A percentile compares a stretch with the other conserved stretches of the same genome.
phyloP scores from a whole-genome alignment of 2,329 filamentous ascomycete genomes.

The Diaporthe humulicola region DNA sequence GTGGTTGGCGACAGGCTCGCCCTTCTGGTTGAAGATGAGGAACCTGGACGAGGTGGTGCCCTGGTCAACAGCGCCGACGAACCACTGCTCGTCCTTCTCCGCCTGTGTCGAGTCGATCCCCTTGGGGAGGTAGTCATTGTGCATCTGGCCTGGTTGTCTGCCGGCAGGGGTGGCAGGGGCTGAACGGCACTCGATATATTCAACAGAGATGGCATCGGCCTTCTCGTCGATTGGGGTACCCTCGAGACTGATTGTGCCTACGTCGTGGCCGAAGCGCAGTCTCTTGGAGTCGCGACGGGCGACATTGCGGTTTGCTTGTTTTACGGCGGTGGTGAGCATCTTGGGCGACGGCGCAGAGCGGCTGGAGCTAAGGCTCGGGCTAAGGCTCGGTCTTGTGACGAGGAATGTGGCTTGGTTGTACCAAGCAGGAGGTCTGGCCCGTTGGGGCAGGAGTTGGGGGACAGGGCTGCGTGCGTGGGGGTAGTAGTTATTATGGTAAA shows the following conservation, averaged over 20 bases:
- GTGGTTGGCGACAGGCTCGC: slow-evolving; percentile 83
- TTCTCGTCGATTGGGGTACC: slow-evolving; percentile 37
- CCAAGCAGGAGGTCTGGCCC: slow-evolving; percentile 27
- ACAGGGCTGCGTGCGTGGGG: slow-evolving; percentile 39
- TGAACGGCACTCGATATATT: slow-evolving; percentile 36
- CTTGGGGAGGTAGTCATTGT: slow-evolving; percentile 43
- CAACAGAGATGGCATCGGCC: slow-evolving; percentile 34
- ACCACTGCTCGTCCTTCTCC: slow-evolving; percentile 60
- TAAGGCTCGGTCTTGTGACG: slow-evolving; percentile 21
- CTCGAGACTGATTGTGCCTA: slow-evolving; percentile 38
- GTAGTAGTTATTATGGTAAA: not conserved
- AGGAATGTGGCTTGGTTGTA: slow-evolving; percentile 14
- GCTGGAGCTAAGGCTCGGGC: slow-evolving; percentile 2
- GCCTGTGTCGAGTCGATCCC: slow-evolving; percentile 46
- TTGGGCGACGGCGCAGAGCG: slow-evolving; percentile 28
- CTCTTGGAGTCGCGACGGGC: slow-evolving; percentile 33
- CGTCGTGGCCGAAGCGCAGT: slow-evolving; percentile 32
- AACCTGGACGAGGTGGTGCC: slow-evolving; percentile 92
- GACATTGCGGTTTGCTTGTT: slow-evolving; percentile 29
- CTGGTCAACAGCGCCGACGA: slow-evolving; percentile 90
- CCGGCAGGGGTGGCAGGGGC: slow-evolving; percentile 38
- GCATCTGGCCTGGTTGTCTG: slow-evolving; percentile 11
- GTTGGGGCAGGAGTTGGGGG: slow-evolving; percentile 19
- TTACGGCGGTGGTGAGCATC: slow-evolving; percentile 40
- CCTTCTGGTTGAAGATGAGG: slow-evolving; percentile 86